phyloP scores from a whole-genome alignment of 768 basidiomycete species.

The Pisolithus sp. region DNA sequence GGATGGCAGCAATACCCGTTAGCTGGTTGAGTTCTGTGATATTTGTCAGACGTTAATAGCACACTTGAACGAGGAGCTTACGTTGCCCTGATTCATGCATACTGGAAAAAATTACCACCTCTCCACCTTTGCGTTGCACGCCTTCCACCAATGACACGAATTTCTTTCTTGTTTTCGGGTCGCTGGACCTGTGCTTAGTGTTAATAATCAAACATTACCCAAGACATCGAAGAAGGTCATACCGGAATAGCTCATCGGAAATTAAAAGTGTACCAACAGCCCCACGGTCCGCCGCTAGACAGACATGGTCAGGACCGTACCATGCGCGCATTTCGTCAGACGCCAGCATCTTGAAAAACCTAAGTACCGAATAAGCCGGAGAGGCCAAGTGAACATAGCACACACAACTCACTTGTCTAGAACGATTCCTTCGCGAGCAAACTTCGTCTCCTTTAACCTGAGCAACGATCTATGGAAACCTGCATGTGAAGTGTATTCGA shows the following conservation, averaged over 20 bases:
- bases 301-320: conserved; percentile 96
- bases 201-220: not conserved
- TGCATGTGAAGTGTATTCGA: not conserved
- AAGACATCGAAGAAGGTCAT: conserved; percentile 13
- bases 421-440: conserved; percentile 87
- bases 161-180: conserved; percentile 68
- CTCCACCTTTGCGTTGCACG: conserved; percentile 82
- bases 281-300: conserved; percentile 84
- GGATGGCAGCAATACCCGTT: conserved; percentile 90
- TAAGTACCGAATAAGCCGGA: conserved; percentile 24
- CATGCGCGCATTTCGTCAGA: conserved; percentile 93
- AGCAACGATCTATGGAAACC: conserved; percentile 46
- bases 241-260: conserved; percentile 93
- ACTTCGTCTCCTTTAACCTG: conserved; percentile 93
- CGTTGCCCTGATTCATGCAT: conserved; percentile 99
- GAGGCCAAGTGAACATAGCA: not conserved
- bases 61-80: conserved; percentile 33
- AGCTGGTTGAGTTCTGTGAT: conserved; percentile 85
- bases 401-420: conserved; percentile 63
- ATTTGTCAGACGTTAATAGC: not conserved
- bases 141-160: conserved; percentile 87
- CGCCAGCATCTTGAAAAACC: conserved; percentile 97
- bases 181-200: conserved; percentile 55
- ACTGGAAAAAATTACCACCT: conserved; percentile 95
- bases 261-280: conserved; percentile 93